Evolutionary conservation across 1,284 basidiomycete species (phyloP).

Genomic region (Megacollybia platyphylla): DNA sequence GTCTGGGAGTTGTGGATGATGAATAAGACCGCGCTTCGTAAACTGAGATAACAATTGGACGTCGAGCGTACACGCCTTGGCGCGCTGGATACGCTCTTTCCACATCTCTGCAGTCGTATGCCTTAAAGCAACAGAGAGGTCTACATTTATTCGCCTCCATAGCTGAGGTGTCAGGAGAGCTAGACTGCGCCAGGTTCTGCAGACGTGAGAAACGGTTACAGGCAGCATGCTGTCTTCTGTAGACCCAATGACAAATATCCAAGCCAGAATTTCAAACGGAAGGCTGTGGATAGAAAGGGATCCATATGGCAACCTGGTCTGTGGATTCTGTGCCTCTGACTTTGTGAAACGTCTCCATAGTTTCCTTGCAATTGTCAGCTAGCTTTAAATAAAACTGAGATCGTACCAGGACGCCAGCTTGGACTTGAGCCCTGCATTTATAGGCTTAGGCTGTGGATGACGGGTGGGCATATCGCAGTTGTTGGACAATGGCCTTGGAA

Average conservation of each 20-base stretch:
- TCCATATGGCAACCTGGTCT: too few relatives aligned
- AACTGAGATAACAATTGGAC: slow-evolving; percentile 29
- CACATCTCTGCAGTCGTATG: slow-evolving; percentile 26
- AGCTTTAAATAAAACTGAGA: too few relatives aligned
- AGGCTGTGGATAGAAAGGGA: slow-evolving; percentile 27
- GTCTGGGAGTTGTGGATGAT: slow-evolving; percentile 23
- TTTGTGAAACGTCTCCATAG: too few relatives aligned
- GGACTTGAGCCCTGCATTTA: too few relatives aligned
- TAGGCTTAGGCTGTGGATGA: too few relatives aligned
- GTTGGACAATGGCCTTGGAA: too few relatives aligned
- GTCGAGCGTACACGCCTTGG: slow-evolving; percentile 46
- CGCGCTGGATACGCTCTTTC: slow-evolving; percentile 42
- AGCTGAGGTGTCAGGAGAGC: slow-evolving; percentile 43
- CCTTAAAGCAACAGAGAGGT: slow-evolving; percentile 7
- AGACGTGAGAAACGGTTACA: slow-evolving; percentile 50
- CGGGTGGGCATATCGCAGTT: too few relatives aligned
- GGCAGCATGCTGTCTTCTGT: slow-evolving; percentile 42
- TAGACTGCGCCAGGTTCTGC: slow-evolving; percentile 43
- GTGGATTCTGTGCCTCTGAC: too few relatives aligned
- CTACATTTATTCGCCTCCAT: slow-evolving; percentile 45
- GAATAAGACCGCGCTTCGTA: slow-evolving; percentile 12
- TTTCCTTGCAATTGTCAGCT: too few relatives aligned
- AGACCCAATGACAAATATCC: slow-evolving; percentile 48
- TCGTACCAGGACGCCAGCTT: too few relatives aligned
- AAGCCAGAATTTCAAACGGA: slow-evolving; percentile 47